These are phyloP conservation scores for Suhomyces xylopsoci DNA, from an alignment of 805 yeast species.

Conservation along the genomic window DNA sequence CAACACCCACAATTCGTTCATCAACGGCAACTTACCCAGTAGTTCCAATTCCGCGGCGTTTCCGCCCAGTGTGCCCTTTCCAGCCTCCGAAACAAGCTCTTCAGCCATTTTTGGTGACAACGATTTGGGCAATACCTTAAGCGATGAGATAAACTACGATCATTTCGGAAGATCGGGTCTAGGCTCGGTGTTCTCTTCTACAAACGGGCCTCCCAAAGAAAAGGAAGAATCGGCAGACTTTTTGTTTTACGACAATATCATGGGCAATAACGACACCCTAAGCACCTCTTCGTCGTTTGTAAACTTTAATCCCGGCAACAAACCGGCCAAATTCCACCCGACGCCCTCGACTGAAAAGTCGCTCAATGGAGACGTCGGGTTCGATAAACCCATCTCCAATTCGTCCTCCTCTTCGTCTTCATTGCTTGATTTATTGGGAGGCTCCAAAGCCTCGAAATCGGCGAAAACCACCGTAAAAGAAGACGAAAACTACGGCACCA, in stretches of 20 bases:
- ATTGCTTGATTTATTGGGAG: background rate
- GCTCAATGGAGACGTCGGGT: background rate
- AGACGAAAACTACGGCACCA: background rate
- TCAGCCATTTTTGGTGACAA: constrained; percentile 1
- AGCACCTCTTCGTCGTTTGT: constrained; percentile 8
- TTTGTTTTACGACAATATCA: constrained; percentile 5
- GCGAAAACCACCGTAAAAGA: background rate
- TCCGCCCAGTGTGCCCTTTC: constrained; percentile 10
- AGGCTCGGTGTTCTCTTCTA: constrained; percentile 6
- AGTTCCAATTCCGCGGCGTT: constrained; percentile 14
- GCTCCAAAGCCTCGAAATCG: background rate
- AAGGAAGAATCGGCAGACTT: constrained; percentile 5
- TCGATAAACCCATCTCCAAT: background rate
- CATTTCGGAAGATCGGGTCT: constrained; percentile 14
- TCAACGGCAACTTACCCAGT: constrained; percentile 12
- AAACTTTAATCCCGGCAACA: constrained; percentile 1
- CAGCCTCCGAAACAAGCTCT: background rate
- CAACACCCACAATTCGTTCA: constrained; percentile 8
- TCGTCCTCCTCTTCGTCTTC: background rate
- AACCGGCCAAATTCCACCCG: background rate
- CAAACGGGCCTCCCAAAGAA: background rate
- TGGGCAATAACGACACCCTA: constrained; percentile 3
- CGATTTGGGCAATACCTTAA: background rate
- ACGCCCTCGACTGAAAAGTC: background rate
- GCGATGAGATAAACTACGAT: constrained; percentile 6